A percentile compares a stretch with the other conserved stretches of the same genome.
Conservation (phyloP, 352 stramenopile species). For the Pythium periplocum region DNA sequence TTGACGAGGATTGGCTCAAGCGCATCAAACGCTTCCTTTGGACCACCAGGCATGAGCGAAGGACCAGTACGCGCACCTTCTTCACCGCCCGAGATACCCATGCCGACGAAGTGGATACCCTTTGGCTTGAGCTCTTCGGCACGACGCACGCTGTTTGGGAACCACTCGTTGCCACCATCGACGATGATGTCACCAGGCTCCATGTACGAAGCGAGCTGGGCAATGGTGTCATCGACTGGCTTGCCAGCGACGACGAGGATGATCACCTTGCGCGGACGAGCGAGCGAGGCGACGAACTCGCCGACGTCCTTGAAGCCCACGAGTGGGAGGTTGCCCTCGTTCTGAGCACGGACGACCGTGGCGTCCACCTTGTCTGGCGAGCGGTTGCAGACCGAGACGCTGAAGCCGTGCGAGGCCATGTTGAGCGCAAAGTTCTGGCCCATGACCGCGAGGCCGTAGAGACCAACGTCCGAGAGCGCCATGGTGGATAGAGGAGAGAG, state of each 20-base stretch:
- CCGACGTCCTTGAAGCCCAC: slow-evolving; percentile 90
- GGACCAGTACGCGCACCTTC: slow-evolving; percentile 97
- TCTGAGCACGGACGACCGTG: slow-evolving; percentile 93
- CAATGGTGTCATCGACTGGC: slow-evolving; percentile 93
- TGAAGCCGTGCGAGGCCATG: slow-evolving; percentile 97
- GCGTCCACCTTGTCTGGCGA: slow-evolving; percentile 95
- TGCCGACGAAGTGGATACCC: slow-evolving; percentile 97
- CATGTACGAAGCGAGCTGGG: slow-evolving; percentile 78
- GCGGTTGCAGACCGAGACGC: slow-evolving; percentile 96
- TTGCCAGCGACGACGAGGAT: slow-evolving; percentile 98
- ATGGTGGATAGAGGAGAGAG: slow-evolving; percentile 21
- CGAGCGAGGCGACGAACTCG: slow-evolving; percentile 91
- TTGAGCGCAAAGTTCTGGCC: slow-evolving; percentile 99
- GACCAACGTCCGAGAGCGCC: slow-evolving; percentile 80
- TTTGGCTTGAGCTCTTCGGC: slow-evolving; percentile 90
- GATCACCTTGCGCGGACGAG: slow-evolving; percentile 96
- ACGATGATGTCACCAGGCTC: slow-evolving; percentile 97
- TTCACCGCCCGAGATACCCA: slow-evolving; percentile 98
- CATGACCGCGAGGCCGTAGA: slow-evolving; percentile 93
- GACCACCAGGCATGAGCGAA: slow-evolving; percentile 97
- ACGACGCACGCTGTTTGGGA: slow-evolving; percentile 95
- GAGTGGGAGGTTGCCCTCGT: slow-evolving; percentile 94
- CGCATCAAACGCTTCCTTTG: slow-evolving; percentile 93
- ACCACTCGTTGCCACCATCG: slow-evolving; percentile 99
- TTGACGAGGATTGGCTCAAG: slow-evolving; percentile 97